phyloP scores from a whole-genome alignment of 2,329 filamentous ascomycete species.

The Leptographium galeiforme region DNA sequence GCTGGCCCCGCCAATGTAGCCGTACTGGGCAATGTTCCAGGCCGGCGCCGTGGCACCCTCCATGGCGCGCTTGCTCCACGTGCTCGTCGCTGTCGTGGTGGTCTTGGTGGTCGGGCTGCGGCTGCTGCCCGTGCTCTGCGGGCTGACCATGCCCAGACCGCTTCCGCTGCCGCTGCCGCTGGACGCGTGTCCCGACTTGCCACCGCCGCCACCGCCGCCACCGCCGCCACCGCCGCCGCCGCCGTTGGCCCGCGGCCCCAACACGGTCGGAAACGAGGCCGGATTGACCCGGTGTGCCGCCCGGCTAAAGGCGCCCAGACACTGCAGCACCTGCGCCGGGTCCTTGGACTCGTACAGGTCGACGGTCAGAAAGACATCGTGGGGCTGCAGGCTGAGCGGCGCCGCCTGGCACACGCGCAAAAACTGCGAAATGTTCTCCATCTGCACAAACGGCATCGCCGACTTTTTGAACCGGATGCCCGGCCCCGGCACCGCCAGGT shows the following conservation, averaged over 20 bases:
- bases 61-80: constrained; percentile 79
- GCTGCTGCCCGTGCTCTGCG: constrained; percentile 21
- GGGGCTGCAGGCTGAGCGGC: constrained; percentile 76
- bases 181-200: constrained; percentile 40
- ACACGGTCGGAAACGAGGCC: constrained; percentile 55
- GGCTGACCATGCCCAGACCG: not conserved
- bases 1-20: constrained; percentile 94
- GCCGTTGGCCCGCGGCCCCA: constrained; percentile 55
- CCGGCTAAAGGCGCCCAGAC: constrained; percentile 80
- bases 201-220: constrained; percentile 37
- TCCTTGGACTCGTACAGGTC: constrained; percentile 94
- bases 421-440: constrained; percentile 98
- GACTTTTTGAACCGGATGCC: constrained; percentile 85
- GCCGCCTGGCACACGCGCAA: constrained; percentile 74
- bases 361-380: constrained; percentile 94
- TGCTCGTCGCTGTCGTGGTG: constrained; percentile 53
- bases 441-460: constrained; percentile 94
- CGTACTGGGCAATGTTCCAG: constrained; percentile 98
- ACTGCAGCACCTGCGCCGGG: constrained; percentile 89
- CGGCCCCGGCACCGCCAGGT: constrained; percentile 61
- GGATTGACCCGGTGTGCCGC: constrained; percentile 66
- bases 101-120: constrained; percentile 41
- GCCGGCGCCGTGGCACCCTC: constrained; percentile 72
- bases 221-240: too few relatives aligned
- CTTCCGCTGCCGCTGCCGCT: constrained; percentile 35